Conservation (phyloP, 2,329 filamentous ascomycete species). For the Thielaviopsis ethacetica region DNA sequence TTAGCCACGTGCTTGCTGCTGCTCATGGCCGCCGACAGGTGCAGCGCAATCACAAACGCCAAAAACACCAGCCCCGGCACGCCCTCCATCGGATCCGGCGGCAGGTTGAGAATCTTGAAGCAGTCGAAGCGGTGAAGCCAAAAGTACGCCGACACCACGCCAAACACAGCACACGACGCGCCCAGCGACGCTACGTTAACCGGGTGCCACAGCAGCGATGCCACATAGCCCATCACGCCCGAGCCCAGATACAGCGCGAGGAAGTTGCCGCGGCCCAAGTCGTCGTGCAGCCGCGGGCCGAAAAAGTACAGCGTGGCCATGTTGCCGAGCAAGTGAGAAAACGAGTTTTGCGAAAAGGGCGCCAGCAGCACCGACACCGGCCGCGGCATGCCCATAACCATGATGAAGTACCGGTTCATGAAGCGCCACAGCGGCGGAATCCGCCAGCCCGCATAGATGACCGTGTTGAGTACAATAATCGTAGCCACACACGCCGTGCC, state of each 20-base stretch:
- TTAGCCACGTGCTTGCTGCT: slow-evolving; percentile 28
- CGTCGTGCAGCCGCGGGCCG: slow-evolving; percentile 51
- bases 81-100: slow-evolving; percentile 33
- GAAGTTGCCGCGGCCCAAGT: slow-evolving; percentile 52
- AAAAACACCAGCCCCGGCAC: slow-evolving; percentile 39
- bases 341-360: slow-evolving; percentile 50
- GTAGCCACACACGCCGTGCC: slow-evolving; percentile 46
- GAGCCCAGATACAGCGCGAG: slow-evolving; percentile 47
- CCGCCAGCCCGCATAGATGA: slow-evolving; percentile 43
- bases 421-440: slow-evolving; percentile 47
- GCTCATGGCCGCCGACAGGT: slow-evolving; percentile 31
- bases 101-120: slow-evolving; percentile 40
- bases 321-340: slow-evolving; percentile 47
- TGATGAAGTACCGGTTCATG: slow-evolving; percentile 52
- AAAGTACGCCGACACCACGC: slow-evolving; percentile 44
- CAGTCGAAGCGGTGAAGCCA: slow-evolving; percentile 39
- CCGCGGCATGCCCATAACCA: slow-evolving; percentile 47
- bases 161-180: slow-evolving; percentile 49
- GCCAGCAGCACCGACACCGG: slow-evolving; percentile 45
- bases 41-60: slow-evolving; percentile 31
- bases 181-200: slow-evolving; percentile 40
- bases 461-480: slow-evolving; percentile 43
- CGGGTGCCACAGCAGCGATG: slow-evolving; percentile 36
- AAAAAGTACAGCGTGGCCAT: slow-evolving; percentile 50
- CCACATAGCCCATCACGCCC: slow-evolving; percentile 41